These are phyloP conservation scores for Psilocybe mexicana DNA, from an alignment of 1,284 basidiomycete genomes.

Conservation along the genomic window DNA sequence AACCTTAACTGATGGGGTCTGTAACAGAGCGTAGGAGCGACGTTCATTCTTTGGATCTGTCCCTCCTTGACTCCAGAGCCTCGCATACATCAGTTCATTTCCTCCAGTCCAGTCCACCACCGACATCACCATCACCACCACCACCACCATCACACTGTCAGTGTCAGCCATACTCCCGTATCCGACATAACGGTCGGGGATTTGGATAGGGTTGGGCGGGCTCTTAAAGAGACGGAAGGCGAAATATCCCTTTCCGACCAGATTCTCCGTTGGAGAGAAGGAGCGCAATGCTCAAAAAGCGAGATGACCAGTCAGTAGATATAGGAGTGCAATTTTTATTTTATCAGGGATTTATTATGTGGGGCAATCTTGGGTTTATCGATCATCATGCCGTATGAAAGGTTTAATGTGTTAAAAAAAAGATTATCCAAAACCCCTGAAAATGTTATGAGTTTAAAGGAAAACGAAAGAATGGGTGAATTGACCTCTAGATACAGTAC, in stretches of 20 bases:
- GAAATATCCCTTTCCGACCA: not conserved
- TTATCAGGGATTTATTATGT: no score
- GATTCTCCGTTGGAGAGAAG: not conserved
- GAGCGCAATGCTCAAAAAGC: not conserved
- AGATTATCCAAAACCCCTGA: no score
- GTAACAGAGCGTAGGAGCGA: slow-evolving; percentile 20
- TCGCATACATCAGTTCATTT: slow-evolving; percentile 22
- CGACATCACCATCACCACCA: slow-evolving; percentile 11
- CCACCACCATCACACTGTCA: not conserved
- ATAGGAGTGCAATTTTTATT: not conserved
- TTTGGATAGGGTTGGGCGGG: not conserved
- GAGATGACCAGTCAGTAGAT: not conserved
- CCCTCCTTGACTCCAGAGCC: slow-evolving; percentile 22
- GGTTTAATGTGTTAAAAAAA: no score
- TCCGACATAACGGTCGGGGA: not conserved
- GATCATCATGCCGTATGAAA: no score
- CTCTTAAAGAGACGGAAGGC: not conserved
- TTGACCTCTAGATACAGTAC: no score
- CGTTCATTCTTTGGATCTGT: slow-evolving; percentile 21
- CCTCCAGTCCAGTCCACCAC: slow-evolving; percentile 8
- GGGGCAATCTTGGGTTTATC: no score
- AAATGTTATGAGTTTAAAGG: no score
- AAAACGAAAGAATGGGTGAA: no score
- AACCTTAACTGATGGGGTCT: no score
- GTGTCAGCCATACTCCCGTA: not conserved